Conservation (phyloP, 176 grass and related monocot genomes). For the Oryza australiensis region DNA sequence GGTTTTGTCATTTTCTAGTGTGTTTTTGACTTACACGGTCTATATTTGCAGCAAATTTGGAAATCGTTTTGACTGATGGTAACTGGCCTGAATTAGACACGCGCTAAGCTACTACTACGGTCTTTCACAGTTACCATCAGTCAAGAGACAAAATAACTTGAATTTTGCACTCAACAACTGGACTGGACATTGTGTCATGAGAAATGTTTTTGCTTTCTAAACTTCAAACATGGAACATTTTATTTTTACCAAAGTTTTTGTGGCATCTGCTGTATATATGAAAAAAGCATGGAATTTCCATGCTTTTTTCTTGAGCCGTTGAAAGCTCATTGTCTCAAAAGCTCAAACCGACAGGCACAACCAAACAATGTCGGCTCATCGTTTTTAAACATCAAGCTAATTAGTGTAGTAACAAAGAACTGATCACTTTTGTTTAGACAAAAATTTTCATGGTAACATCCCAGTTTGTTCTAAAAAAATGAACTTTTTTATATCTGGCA, state of each 20-base stretch:
- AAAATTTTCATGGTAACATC: too few species aligned
- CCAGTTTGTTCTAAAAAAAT: background rate
- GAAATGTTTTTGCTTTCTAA: background rate
- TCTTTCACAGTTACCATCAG: background rate
- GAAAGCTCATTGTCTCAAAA: background rate
- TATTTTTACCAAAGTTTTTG: too few species aligned
- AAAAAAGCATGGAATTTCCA: too few species aligned
- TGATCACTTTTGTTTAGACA: background rate
- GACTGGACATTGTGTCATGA: background rate
- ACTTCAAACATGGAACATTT: too few species aligned
- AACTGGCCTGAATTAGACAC: background rate
- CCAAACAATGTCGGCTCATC: background rate
- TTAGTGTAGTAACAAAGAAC: background rate
- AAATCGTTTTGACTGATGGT: background rate
- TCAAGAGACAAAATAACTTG: background rate
- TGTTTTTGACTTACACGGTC: background rate
- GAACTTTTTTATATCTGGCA: background rate
- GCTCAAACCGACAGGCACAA: background rate
- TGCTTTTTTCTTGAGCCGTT: too few species aligned
- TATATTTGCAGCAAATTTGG: background rate
- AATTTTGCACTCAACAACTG: background rate
- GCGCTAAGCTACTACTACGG: background rate
- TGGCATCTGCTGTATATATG: too few species aligned
- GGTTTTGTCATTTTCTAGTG: background rate
- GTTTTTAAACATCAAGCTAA: background rate